Evolutionary conservation across 257 asterid genomes (phyloP).

Genomic region (Solanum raphanifolium): DNA sequence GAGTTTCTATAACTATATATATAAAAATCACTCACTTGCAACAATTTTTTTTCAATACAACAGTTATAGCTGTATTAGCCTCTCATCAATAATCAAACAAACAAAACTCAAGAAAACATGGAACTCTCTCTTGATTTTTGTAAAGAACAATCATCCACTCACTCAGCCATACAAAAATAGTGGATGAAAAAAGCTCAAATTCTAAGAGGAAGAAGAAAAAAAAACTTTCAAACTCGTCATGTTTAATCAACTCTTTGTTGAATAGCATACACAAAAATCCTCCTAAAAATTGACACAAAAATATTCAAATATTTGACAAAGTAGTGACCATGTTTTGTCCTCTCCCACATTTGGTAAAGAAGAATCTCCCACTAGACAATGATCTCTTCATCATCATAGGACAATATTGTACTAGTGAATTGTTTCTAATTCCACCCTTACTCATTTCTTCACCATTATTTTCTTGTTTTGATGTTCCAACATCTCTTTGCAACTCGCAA

Average conservation of each 20-base stretch:
- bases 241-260: neutral
- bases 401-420: neutral
- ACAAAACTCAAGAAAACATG: neutral
- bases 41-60: neutral
- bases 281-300: neutral
- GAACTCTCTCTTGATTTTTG: neutral
- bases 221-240: neutral
- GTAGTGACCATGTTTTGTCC: neutral
- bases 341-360: neutral
- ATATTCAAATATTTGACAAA: neutral
- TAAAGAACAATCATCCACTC: neutral
- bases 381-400: constrained; percentile 2
- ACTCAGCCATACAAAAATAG: neutral
- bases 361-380: constrained; percentile 6
- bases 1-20: neutral
- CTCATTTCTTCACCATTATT: constrained; percentile 1
- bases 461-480: constrained; percentile 2
- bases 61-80: neutral
- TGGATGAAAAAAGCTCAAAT: neutral
- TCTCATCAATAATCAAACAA: neutral
- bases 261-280: neutral
- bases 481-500: neutral
- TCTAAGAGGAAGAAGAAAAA: neutral
- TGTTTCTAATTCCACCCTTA: neutral
- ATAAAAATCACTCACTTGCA: neutral